Evolutionary conservation across 495 filamentous ascomycete genomes (phyloP), one percentile per base, ranked within the genome.

Genomic region (Tricharina praecox): DNA sequence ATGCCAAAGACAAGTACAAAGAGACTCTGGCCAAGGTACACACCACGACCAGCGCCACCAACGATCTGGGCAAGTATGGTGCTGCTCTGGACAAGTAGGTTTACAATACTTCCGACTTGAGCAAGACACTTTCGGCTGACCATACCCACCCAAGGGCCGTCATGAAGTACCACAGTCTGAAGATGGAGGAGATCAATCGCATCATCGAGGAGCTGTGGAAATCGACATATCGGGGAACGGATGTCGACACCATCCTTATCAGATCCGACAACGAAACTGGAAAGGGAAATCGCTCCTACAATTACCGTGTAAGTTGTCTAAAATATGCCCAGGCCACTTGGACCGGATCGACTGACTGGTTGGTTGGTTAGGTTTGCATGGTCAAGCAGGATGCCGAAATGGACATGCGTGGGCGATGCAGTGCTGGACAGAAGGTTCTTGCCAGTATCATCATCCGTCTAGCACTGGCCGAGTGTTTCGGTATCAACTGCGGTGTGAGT

Each of bases 391-490:
- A 87, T 54, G 79, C 81, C 2, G 90, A 99, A 64, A 95, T 99
- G 88, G 90, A 99, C 66, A 99, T 99, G 90, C 84, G 90, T 50
- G 90, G 90, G 8, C 81, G 90, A 25, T 99, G 90, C 70, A 88
- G 82, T 60, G 90, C 90, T 10, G 90, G 90, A 2, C 90, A 99
- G 63, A 92, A 88, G 58, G 88, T 99, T 21, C 73, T 99, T 19
- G 90, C 90, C 10, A 81, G 80, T 66, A 99, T 99, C 67, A 92
- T 99, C 66, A 96, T 99, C 62, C 86, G 90, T 3, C 72, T 99
- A 25, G 92, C 90, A 15, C 73, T 99, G 35, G 90, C 90, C 18
- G 92, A 99, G 62, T 93, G 86, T 53, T 99, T 99, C 60, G 92
- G 92, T 48, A 73, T 84, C 54, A 94, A 93, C 54, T 99, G 90